These are phyloP conservation scores for Alternaria hordeiaustralica DNA, from an alignment of 2,329 filamentous ascomycete genomes.

Conservation along the genomic window DNA sequence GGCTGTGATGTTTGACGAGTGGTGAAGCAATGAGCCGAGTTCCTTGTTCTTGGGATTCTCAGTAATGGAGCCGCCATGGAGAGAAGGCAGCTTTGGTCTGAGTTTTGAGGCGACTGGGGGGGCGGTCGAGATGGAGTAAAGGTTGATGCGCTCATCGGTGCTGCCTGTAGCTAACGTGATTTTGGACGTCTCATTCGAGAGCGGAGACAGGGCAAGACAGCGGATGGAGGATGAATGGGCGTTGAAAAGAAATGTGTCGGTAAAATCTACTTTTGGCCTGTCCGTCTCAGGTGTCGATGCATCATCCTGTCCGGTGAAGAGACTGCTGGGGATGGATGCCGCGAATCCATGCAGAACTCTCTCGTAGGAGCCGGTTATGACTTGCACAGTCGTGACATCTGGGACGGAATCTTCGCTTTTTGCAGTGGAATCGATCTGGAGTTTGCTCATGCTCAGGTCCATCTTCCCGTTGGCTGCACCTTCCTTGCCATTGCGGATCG, in stretches of 20 bases:
- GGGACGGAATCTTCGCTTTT: constrained; percentile 7
- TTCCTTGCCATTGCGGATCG: constrained; percentile 25
- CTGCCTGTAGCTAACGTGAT: constrained; percentile 88
- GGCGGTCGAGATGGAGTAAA: constrained; percentile 79
- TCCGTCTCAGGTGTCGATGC: constrained; percentile 26
- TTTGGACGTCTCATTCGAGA: constrained; percentile 76
- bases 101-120: constrained; percentile 63
- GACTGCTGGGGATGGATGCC: constrained; percentile 65
- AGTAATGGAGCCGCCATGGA: constrained; percentile 75
- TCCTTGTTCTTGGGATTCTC: constrained; percentile 89
- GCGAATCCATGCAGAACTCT: constrained; percentile 88
- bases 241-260: constrained; percentile 94
- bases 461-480: constrained; percentile 22
- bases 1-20: constrained; percentile 79
- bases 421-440: constrained; percentile 10
- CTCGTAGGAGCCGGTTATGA: constrained; percentile 93
- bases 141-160: constrained; percentile 92
- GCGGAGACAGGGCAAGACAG: constrained; percentile 79
- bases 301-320: constrained; percentile 38
- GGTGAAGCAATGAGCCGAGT: constrained; percentile 84
- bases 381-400: constrained; percentile 68
- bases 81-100: constrained; percentile 67
- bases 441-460: constrained; percentile 26
- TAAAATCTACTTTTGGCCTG: constrained; percentile 65
- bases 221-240: constrained; percentile 90